Conservation (phyloP, 192 early-diverging fungal genomes). For the Lobulomyces angularis region DNA sequence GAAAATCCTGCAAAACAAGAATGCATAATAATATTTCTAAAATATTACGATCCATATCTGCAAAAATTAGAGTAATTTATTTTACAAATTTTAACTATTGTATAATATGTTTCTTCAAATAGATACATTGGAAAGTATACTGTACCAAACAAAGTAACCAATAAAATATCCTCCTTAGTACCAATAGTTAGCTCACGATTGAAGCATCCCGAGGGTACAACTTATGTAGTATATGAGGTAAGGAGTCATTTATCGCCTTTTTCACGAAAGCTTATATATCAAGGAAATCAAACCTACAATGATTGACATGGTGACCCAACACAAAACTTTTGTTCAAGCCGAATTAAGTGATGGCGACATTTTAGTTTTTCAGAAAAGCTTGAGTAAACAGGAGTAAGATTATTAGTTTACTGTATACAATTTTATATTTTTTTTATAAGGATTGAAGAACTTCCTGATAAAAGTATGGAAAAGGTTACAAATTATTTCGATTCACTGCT, state of each 20-base stretch:
- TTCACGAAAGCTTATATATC: constrained; percentile 1
- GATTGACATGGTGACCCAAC: constrained; percentile 64
- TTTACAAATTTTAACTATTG: neutral
- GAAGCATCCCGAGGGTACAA: constrained; percentile 39
- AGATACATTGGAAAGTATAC: constrained; percentile 19
- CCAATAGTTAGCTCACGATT: constrained; percentile 38
- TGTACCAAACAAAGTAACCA: constrained; percentile 9
- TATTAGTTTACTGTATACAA: neutral
- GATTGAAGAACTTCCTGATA: constrained; percentile 23
- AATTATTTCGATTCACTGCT: constrained; percentile 67
- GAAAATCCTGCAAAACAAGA: constrained; percentile 11
- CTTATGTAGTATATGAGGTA: constrained; percentile 54
- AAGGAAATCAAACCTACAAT: constrained; percentile 88
- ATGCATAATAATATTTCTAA: constrained; percentile 64
- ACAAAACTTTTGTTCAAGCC: constrained; percentile 50
- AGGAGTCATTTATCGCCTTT: neutral
- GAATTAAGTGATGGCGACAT: constrained; percentile 95
- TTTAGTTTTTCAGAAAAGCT: constrained; percentile 61
- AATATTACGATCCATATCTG: constrained; percentile 62
- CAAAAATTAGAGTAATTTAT: constrained; percentile 43
- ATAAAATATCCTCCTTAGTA: constrained; percentile 52
- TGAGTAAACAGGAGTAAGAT: constrained; percentile 34
- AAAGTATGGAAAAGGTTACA: constrained; percentile 31
- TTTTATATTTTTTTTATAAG: constrained; percentile 3
- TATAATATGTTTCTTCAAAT: constrained; percentile 2